Evolutionary conservation across 2,329 filamentous ascomycete genomes (phyloP).

Genomic region (Ophiostoma quercus): DNA sequence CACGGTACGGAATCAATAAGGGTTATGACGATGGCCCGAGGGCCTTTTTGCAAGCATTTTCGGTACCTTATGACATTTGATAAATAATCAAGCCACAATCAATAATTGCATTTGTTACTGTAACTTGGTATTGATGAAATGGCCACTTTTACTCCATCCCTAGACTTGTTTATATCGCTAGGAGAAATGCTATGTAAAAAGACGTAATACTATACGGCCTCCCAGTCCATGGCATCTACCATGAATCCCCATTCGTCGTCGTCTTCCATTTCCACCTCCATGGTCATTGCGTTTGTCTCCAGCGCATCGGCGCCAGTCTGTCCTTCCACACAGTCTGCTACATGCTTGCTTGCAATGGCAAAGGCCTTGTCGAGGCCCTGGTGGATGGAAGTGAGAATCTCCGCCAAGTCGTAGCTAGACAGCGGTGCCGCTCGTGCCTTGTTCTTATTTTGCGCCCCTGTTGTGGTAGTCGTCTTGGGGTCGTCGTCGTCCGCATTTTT

Average conservation of each 20-base stretch:
- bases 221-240: slow-evolving; percentile 45
- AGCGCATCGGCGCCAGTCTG: slow-evolving; percentile 10
- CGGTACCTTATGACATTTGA: not conserved
- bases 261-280: slow-evolving; percentile 27
- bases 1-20: slow-evolving; percentile 23
- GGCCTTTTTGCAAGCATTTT: not conserved
- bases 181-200: not conserved
- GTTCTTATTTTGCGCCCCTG: slow-evolving; percentile 13
- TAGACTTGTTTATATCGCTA: not conserved
- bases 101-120: too few species aligned
- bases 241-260: slow-evolving; percentile 53
- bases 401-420: slow-evolving; percentile 56
- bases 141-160: too few species aligned
- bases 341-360: slow-evolving; percentile 44
- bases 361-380: slow-evolving; percentile 56
- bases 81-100: not conserved
- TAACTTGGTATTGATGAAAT: too few species aligned
- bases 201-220: slow-evolving; percentile 22
- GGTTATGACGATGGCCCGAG: not conserved
- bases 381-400: slow-evolving; percentile 55
- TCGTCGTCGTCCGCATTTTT: slow-evolving; percentile 54
- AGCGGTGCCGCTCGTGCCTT: slow-evolving; percentile 37
- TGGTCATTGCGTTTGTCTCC: not conserved
- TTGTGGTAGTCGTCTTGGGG: slow-evolving; percentile 26
- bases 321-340: slow-evolving; percentile 28